Evolutionary conservation across 139 green algal species (phyloP), one percentile per base, ranked within the genome.

Genomic region (Chlorella sp.): DNA sequence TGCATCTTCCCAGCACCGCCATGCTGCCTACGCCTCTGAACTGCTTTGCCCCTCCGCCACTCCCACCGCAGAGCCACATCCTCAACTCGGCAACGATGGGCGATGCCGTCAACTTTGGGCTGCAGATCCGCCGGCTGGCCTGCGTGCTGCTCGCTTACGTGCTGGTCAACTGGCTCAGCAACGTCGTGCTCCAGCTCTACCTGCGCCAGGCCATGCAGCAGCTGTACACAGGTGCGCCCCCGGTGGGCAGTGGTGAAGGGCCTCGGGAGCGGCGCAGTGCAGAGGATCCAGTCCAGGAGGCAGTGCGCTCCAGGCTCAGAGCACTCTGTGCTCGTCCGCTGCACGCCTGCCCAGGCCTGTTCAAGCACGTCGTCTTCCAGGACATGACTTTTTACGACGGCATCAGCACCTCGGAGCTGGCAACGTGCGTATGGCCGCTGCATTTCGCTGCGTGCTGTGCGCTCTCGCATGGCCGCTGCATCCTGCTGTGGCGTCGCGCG

Each of bases 331-430:
- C n/a, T n/a, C n/a, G n/a, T n/a, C n/a, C n/a, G n/a, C n/a, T 19
- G 58, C 14, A 12, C 29, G 31, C 1, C 31, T 3, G 4, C 27
- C 23, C 25, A 73, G 59, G 59, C 58, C 70, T 73, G 48, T 73
- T 72, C 60, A n/a, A 68, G 42, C 66, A 74, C 66, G 56, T 80
- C 3, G 27, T 82, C 36, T 67, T 72, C 58, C 69, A 85, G 70
- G 80, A 85, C 60, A 17, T 63, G 27, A 50, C 74, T 25, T 85
- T 85, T 53, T 82, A 79, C 58, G 67, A 59, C 51, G 50, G 50
- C 27, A 72, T 85, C 31, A 59, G 43, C 4, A 46, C 80, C 12
- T 77, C 74, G 0, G 80, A 85, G 75, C 80, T 85, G 61, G 61
- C 46, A 14, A 55, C 46, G 46, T 55, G 46, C 14, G 46, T 55